Evolutionary conservation across 1,284 basidiomycete genomes (phyloP).

Genomic region (Moesziomyces antarcticus): DNA sequence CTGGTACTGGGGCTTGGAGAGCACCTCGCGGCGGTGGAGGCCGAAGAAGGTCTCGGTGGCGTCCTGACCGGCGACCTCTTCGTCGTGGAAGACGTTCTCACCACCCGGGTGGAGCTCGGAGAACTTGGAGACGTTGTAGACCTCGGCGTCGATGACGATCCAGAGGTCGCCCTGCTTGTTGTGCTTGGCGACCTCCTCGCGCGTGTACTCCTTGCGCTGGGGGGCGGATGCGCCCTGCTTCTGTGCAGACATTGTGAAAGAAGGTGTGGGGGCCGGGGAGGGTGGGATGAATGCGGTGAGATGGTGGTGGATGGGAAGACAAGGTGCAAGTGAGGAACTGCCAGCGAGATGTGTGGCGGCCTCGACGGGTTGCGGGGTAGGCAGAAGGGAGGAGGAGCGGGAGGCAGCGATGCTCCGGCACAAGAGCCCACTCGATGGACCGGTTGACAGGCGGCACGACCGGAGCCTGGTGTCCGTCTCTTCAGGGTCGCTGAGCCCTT

Average conservation of each 20-base stretch:
- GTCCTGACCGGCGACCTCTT: conserved; percentile 66
- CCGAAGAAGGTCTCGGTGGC: conserved; percentile 67
- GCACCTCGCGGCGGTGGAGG: conserved; percentile 65
- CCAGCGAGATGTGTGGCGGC: neutral
- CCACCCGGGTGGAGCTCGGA: conserved; percentile 66
- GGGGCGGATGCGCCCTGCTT: conserved; percentile 41
- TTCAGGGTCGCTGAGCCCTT: no score
- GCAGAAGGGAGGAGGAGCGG: no score
- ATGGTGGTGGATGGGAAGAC: neutral
- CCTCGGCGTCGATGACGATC: conserved; percentile 74
- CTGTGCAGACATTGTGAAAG: conserved; percentile 41
- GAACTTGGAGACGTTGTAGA: conserved; percentile 68
- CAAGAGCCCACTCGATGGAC: no score
- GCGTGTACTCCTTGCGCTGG: conserved; percentile 72
- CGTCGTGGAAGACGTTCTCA: conserved; percentile 62
- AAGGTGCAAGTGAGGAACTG: neutral
- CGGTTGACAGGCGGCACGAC: no score
- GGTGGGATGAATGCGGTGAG: neutral
- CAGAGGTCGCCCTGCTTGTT: conserved; percentile 88
- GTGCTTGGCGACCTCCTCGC: conserved; percentile 86
- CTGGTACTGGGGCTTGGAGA: conserved; percentile 58
- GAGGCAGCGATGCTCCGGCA: no score
- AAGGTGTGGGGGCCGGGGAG: conserved; percentile 12
- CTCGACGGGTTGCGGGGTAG: no score
- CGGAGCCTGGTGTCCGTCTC: no score